Percentiles rank a stretch among this genome's conserved stretches.
phyloP scores from a whole-genome alignment of 805 yeast species.

The Ogataea corticis region DNA sequence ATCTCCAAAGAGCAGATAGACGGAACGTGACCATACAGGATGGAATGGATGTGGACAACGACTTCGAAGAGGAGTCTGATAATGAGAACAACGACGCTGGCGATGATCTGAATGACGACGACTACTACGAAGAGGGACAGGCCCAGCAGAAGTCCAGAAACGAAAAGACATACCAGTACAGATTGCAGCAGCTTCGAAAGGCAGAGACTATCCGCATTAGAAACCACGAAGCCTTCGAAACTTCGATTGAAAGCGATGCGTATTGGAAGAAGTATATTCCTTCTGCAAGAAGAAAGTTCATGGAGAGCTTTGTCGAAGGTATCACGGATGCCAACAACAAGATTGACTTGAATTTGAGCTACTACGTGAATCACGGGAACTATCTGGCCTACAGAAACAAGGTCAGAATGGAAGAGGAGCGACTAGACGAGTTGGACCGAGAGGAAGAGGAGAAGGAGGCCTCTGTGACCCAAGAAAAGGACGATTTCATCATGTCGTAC shows the following conservation, averaged over 20 bases:
- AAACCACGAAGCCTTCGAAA: conserved; percentile 36
- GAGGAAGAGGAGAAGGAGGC: conserved; percentile 35
- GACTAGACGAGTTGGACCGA: conserved; percentile 41
- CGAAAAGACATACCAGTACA: conserved; percentile 17
- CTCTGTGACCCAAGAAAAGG: conserved; percentile 12
- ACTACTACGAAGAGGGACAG: conserved; percentile 22
- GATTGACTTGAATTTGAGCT: conserved; percentile 35
- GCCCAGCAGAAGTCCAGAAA: conserved; percentile 19
- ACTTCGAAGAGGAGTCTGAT: conserved; percentile 34
- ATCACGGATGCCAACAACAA: conserved; percentile 29
- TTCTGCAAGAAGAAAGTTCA: conserved; percentile 24
- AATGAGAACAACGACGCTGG: conserved; percentile 30
- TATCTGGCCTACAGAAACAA: conserved; percentile 42
- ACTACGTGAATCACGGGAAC: conserved; percentile 44
- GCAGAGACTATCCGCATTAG: conserved; percentile 33
- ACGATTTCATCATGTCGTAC: conserved; percentile 21
- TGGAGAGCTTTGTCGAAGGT: conserved; percentile 31
- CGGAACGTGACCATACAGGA: conserved; percentile 22
- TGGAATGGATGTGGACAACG: conserved; percentile 22
- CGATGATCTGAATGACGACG: conserved; percentile 24
- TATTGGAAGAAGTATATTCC: conserved; percentile 24
- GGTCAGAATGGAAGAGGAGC: conserved; percentile 43
- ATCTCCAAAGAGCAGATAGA: conserved; percentile 24
- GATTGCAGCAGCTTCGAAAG: conserved; percentile 21
- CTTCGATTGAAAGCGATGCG: conserved; percentile 28